Conservation (phyloP, 192 early-diverging fungal species). For the Kappamyces sp. region DNA sequence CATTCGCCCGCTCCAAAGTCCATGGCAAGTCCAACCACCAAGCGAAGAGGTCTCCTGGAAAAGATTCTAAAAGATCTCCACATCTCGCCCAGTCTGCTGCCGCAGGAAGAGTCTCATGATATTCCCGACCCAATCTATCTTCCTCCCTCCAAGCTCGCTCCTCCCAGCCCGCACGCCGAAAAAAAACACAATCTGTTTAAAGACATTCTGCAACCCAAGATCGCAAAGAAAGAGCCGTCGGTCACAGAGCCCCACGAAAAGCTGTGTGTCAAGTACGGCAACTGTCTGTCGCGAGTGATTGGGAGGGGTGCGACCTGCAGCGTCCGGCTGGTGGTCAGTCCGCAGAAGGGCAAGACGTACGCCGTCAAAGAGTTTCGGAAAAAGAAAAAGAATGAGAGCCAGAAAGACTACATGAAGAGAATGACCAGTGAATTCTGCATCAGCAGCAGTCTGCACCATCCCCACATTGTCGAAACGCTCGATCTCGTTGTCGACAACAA, state of each 20-base stretch:
- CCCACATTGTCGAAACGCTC: conserved; percentile 18
- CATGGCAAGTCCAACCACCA: conserved; percentile 7
- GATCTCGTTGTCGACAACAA: conserved; percentile 19
- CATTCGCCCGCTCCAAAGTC: not conserved
- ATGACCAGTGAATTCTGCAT: conserved; percentile 80
- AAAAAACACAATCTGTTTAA: conserved; percentile 10
- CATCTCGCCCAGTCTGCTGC: not conserved
- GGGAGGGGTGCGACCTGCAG: conserved; percentile 17
- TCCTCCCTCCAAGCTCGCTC: no score
- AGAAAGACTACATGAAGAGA: conserved; percentile 74
- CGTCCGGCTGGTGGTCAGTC: conserved; percentile 14
- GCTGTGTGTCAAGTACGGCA: conserved; percentile 15
- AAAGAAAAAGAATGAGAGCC: conserved; percentile 55
- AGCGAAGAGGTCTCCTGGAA: conserved; percentile 3
- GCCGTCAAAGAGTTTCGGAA: conserved; percentile 60
- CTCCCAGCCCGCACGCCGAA: not conserved
- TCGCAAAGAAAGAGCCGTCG: conserved; percentile 8
- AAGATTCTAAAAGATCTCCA: conserved; percentile 11
- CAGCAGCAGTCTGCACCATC: conserved; percentile 38
- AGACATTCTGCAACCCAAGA: conserved; percentile 4
- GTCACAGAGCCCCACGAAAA: conserved; percentile 9
- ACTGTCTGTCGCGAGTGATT: conserved; percentile 8
- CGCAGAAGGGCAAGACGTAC: conserved; percentile 1
- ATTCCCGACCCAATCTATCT: not conserved
- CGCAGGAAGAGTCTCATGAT: not conserved